Evolutionary conservation across 139 green algal genomes (phyloP).

Genomic region (Asterochloris sp.): DNA sequence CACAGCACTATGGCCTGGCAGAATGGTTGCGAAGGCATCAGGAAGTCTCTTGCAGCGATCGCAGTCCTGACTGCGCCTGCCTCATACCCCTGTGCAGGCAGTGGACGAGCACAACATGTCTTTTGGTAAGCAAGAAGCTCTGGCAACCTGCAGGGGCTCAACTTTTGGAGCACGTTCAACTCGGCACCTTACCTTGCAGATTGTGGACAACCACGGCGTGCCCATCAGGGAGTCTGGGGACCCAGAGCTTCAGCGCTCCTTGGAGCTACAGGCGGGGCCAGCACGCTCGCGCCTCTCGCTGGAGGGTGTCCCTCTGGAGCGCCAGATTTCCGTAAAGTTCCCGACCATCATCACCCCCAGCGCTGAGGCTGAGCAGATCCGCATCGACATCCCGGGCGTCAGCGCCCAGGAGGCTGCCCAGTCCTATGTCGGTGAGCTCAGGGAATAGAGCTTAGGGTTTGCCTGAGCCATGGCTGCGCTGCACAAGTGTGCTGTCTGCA

Average conservation of each 20-base stretch:
- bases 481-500: no score
- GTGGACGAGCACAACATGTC: no score
- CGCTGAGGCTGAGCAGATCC: constrained; percentile 26
- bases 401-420: constrained; percentile 25
- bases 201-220: constrained; percentile 13
- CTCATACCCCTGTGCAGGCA: no score
- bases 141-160: no score
- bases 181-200: neutral
- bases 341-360: constrained; percentile 42
- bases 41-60: no score
- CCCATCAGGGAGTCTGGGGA: neutral
- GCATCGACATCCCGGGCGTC: constrained; percentile 10
- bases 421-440: constrained; percentile 27
- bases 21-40: no score
- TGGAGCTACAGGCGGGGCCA: neutral
- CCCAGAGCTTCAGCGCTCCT: neutral
- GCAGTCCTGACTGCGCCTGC: no score
- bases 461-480: neutral
- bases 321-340: constrained; percentile 25
- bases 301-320: constrained; percentile 11
- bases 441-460: neutral
- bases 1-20: no score
- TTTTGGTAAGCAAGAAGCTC: no score
- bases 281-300: no score
- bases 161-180: no score